Percentiles rank a stretch among this genome's conserved stretches.
Conservation (phyloP, 306 rosid genomes). For the Potentilla sterilis region DNA sequence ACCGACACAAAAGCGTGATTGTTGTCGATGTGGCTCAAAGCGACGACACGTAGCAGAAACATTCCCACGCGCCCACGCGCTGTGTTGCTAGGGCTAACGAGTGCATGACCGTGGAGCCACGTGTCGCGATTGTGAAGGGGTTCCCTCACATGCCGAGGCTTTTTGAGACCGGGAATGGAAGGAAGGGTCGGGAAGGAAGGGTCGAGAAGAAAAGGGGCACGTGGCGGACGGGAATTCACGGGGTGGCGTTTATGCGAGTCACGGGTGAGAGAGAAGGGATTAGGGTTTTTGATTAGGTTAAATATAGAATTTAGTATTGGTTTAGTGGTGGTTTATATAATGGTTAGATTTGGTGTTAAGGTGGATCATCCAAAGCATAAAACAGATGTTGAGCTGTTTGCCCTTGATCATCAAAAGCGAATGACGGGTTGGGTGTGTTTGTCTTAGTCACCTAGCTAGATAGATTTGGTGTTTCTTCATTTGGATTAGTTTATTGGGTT, state of each 20-base stretch:
- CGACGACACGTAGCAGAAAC: conserved; percentile 33
- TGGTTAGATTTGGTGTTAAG: neutral
- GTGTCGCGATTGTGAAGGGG: neutral
- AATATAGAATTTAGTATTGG: conserved; percentile 19
- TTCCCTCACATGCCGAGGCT: conserved; percentile 59
- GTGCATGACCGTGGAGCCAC: neutral
- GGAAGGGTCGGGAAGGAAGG: conserved; percentile 15
- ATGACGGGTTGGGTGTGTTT: neutral
- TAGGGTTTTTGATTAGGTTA: conserved; percentile 14
- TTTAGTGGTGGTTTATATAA: neutral
- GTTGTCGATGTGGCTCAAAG: conserved; percentile 21
- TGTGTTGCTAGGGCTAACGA: conserved; percentile 23
- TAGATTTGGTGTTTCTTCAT: neutral
- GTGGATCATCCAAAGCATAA: conserved; percentile 23
- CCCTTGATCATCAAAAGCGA: neutral
- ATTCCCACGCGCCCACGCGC: conserved; percentile 6
- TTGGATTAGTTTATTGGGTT: neutral
- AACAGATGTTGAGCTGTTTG: conserved; percentile 17
- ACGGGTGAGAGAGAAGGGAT: conserved; percentile 39
- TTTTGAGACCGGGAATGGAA: neutral
- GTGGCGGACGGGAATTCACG: conserved; percentile 53
- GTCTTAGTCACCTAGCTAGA: neutral
- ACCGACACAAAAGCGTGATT: neutral
- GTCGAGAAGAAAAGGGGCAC: conserved; percentile 30
- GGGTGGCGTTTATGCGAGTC: conserved; percentile 45